Conservation (phyloP, 768 basidiomycete species). For the Astraeus odoratus region DNA sequence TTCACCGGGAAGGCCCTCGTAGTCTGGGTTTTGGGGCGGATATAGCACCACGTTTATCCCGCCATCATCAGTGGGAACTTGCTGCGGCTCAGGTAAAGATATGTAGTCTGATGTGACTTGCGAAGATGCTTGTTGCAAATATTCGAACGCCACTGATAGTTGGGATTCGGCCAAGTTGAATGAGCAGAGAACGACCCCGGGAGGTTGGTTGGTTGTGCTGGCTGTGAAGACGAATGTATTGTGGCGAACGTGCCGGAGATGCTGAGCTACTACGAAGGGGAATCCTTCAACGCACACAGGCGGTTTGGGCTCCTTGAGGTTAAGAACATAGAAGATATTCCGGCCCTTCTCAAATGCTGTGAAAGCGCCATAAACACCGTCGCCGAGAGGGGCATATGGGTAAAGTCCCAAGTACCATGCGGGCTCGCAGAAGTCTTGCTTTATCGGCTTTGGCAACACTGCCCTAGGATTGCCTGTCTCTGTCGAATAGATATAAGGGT, state of each 20-base stretch:
- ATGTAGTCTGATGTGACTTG: constrained; percentile 1
- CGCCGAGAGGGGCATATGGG: constrained; percentile 18
- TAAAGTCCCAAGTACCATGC: constrained; percentile 13
- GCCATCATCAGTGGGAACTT: constrained; percentile 3
- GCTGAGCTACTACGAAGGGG: constrained; percentile 9
- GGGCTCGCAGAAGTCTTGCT: constrained; percentile 19
- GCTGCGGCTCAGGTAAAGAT: constrained; percentile 6
- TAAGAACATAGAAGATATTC: constrained; percentile 28
- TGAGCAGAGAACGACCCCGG: constrained; percentile 7
- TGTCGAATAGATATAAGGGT: constrained; percentile 31
- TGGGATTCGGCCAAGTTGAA: not conserved
- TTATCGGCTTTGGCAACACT: constrained; percentile 14
- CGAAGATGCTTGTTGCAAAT: no score
- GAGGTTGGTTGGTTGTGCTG: not conserved
- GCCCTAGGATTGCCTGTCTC: constrained; percentile 20
- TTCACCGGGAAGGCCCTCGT: constrained; percentile 42
- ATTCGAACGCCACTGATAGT: no score
- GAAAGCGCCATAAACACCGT: constrained; percentile 20
- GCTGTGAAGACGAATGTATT: constrained; percentile 9
- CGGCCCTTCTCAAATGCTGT: constrained; percentile 24
- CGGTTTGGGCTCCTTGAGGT: constrained; percentile 8
- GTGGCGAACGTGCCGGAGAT: constrained; percentile 2
- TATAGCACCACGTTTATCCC: constrained; percentile 52
- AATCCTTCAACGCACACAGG: constrained; percentile 4
- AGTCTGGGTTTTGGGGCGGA: constrained; percentile 54